Base-by-base conservation (phyloP, 495 filamentous ascomycete genomes). In the Talaromyces adpressus region DNA sequence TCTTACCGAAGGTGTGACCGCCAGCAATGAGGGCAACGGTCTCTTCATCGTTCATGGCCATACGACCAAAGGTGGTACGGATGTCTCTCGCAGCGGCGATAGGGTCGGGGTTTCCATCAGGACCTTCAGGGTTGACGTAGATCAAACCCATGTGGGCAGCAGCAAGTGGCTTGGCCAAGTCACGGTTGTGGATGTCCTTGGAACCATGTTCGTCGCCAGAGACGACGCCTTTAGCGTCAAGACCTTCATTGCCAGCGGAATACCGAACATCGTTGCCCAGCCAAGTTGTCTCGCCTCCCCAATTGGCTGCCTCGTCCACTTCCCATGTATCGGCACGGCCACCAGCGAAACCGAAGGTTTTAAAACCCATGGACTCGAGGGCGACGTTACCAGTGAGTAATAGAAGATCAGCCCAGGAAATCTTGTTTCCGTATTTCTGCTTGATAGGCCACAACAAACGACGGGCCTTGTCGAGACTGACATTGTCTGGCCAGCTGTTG, bases 401-500 rank as follows among this genome's bases (percentile, higher is more conserved):
- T 39, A 88, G 63, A 66, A 91, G 73, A 68, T 91, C 88, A 27
- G 87, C 85, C 88, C 88, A 91, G 4, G 88, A 91, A 71, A 91
- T 87, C 80, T 89, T 89, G 82, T 84, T 82, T 71, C 88, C 88
- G 69, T 91, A 91, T 81, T 91, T 91, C 68, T 90, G 86, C 79
- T 91, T 91, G 76, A 91, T 84, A 68, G 88, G 88, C 88, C 88
- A 91, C 60, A 91, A 73, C 63, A 91, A 82, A 64, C 88, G 87
- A 59, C 88, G 88, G 39, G 87, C 87, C 82, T 91, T 91, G 82
- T 91, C 88, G 57, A 91, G 81, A 67, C 79, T 84, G 64, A 85
- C 87, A 65, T 91, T 91, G 77, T 91, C 88, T 62, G 88, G 88
- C 88, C 88, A 91, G 78, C 84, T 87, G 85, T 91, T 91, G 68